Evolutionary conservation across 371 early-diverging fungal species (phyloP), one percentile per base, ranked within the genome.

Genomic region (Conidiobolus incongruus): DNA sequence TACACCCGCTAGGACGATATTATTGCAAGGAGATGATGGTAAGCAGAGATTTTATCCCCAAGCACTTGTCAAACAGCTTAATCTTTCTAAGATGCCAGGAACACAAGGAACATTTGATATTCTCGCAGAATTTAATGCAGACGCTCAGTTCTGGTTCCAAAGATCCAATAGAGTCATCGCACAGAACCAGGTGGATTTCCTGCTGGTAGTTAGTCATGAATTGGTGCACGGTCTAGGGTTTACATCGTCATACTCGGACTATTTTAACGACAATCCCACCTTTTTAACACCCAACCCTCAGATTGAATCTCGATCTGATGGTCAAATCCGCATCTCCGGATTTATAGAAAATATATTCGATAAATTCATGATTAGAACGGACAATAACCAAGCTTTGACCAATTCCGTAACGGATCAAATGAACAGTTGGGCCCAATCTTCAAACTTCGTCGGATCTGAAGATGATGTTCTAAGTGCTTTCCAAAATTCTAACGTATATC

Each of bases 171-270:
- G 55, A 26, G 45, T 34, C 11, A 70, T 72, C 26, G 19, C 7
- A 13, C 17, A 48, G 1, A 54, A 52, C 40, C 67, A 73, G 51
- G 56, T 58, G 12, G 72, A 68, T 41, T 67, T 74, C 40, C 47
- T 54, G 26, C 60, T 55, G 45, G 68, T 74, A 1, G 54, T 65
- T 1, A 37, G 61, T 5, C 74, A 74, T 38, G 74, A 74, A 48
- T 59, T 74, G 4, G 61, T 68, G 17, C 72, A 74, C 50, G 74
- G 74, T 4, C 45, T 74, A 15, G 74, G 72, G 0, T 68, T 72
- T 36, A 56, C 62, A 23, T 60, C 66, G 1, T 51, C 54, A 16
- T 67, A 68, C 62, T 47, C 47, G 12, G 45, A 62, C 23, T 51
- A 55, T 22, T 40, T 32, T 1, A 32, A 46, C 5, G 40, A 22